phyloP scores from a whole-genome alignment of 768 basidiomycete species.

The Suillus paluster region DNA sequence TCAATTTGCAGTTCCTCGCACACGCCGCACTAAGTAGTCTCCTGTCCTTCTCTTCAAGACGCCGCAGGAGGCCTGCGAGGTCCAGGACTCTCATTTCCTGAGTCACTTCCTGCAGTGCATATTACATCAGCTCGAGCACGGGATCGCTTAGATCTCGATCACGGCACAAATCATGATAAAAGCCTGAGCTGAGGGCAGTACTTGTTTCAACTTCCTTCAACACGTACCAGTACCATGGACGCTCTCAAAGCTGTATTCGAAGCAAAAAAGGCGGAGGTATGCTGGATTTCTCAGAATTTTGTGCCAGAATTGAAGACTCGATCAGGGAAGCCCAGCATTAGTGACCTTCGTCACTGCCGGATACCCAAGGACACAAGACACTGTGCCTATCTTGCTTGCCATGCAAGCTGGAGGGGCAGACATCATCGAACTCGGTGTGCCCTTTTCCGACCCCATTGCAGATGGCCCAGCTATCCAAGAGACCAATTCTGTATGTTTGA shows the following conservation, averaged over 20 bases:
- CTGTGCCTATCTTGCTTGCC: conserved; percentile 83
- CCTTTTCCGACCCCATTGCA: conserved; percentile 94
- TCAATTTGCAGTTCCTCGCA: too few relatives aligned
- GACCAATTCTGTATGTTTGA: conserved; percentile 73
- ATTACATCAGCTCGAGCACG: too few relatives aligned
- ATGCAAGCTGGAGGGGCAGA: conserved; percentile 93
- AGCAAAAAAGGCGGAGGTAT: conserved; percentile 26
- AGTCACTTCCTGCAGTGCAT: too few relatives aligned
- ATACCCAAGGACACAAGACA: conserved; percentile 76
- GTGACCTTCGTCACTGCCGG: conserved; percentile 94
- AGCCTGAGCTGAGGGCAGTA: not conserved
- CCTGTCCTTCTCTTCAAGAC: too few relatives aligned
- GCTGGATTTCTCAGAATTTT: not conserved
- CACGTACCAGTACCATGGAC: conserved; percentile 22
- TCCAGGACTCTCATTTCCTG: too few relatives aligned
- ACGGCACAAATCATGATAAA: too few relatives aligned
- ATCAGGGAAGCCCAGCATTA: conserved; percentile 60
- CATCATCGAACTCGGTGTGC: conserved; percentile 91
- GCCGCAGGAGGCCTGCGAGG: too few relatives aligned
- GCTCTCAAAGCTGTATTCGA: conserved; percentile 34
- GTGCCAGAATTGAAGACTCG: conserved; percentile 10
- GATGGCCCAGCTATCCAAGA: conserved; percentile 94
- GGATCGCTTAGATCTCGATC: conserved; percentile 4
- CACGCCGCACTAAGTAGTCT: too few relatives aligned
- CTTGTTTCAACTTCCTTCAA: not conserved